A percentile compares a stretch with the other conserved stretches of the same genome.
Evolutionary conservation across 257 asterid genomes (phyloP).

Genomic region (Anisodus tanguticus): DNA sequence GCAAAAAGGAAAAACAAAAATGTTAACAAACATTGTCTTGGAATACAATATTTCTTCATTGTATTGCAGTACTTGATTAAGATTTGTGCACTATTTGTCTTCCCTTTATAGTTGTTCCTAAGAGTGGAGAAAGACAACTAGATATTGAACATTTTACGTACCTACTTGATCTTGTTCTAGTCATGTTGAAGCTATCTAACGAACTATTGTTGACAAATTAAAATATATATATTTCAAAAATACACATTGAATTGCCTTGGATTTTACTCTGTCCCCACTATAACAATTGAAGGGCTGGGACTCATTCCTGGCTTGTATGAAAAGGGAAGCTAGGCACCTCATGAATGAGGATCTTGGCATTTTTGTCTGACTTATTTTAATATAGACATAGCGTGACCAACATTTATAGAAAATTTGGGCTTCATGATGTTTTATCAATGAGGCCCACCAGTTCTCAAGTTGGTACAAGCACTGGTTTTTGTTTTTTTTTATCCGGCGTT

Average conservation of each 20-base stretch:
- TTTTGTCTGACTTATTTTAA: background rate
- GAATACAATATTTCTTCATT: slow-evolving; percentile 33
- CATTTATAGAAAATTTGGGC: background rate
- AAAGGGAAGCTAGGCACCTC: slow-evolving; percentile 26
- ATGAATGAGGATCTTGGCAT: background rate
- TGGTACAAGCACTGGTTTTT: background rate
- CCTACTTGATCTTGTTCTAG: slow-evolving; percentile 21
- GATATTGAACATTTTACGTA: background rate
- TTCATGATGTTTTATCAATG: background rate
- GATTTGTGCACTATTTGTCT: background rate
- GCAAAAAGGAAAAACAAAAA: slow-evolving; percentile 15
- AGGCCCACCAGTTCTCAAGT: background rate
- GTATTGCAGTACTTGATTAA: slow-evolving; percentile 9
- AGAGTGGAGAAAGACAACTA: background rate
- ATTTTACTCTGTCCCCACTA: slow-evolving; percentile 41
- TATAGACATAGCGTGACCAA: slow-evolving; percentile 7
- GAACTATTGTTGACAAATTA: background rate
- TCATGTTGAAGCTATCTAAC: slow-evolving; percentile 34
- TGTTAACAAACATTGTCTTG: slow-evolving; percentile 21
- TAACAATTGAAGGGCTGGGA: slow-evolving; percentile 19
- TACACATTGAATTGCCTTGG: slow-evolving; percentile 30
- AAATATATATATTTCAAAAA: background rate
- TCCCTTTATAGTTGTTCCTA: slow-evolving; percentile 17
- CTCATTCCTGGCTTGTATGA: slow-evolving; percentile 31
- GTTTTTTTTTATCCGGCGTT: no score